Conservation (phyloP, 2,329 filamentous ascomycete species). For the Dactylellina cionopaga region DNA sequence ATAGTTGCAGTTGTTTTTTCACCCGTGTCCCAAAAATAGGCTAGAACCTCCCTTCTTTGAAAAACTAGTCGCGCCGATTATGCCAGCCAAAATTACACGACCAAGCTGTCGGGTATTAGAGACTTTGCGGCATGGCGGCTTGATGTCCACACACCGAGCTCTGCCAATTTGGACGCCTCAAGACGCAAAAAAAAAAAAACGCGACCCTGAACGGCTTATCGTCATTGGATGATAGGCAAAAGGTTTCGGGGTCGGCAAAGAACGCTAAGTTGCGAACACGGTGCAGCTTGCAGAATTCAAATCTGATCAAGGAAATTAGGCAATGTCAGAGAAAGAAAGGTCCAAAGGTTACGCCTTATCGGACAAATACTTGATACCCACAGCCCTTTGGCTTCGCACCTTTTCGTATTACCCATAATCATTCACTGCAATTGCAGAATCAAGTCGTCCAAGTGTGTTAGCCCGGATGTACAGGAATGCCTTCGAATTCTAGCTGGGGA, state of each 20-base stretch:
- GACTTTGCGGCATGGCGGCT: constrained; percentile 32
- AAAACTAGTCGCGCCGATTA: constrained; percentile 5
- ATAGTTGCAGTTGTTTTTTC: constrained; percentile 18
- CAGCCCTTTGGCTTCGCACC: too few species aligned
- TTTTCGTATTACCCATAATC: too few species aligned
- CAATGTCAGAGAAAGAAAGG: background rate
- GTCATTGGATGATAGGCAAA: background rate
- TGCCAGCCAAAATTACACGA: constrained; percentile 33
- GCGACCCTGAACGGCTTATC: background rate
- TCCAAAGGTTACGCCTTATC: too few species aligned
- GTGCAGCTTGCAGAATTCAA: constrained; percentile 27
- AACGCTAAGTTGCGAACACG: background rate
- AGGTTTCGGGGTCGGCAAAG: background rate
- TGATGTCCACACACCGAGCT: background rate
- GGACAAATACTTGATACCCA: too few species aligned
- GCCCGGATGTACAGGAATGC: too few species aligned
- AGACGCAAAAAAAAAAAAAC: constrained; percentile 20
- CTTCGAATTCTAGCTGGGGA: background rate
- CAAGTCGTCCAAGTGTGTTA: too few species aligned
- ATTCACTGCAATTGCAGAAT: too few species aligned
- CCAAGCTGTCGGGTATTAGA: constrained; percentile 35
- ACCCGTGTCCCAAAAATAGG: constrained; percentile 51
- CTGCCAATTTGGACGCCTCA: constrained; percentile 27
- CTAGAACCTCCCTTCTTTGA: background rate
- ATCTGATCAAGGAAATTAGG: constrained; percentile 16